phyloP scores from a whole-genome alignment of 1,139 yeast genomes.

The Nakaseomyces bracarensis region DNA sequence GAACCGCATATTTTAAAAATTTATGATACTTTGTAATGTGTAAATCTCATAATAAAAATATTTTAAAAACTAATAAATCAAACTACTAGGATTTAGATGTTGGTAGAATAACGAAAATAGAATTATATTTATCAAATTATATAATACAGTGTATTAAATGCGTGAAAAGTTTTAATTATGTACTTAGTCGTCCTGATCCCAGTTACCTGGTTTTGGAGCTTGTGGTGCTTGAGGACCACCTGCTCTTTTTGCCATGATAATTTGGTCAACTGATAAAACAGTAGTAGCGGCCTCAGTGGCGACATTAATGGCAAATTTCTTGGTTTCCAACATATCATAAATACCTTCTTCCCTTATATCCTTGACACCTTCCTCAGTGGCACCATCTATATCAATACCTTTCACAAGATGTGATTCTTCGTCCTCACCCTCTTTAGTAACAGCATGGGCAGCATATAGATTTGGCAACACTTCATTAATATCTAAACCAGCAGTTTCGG shows the following conservation, averaged over 20 bases:
- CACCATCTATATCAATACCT: constrained; percentile 72
- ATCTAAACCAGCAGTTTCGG: constrained; percentile 92
- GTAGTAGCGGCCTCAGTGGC: constrained; percentile 96
- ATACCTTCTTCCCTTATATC: constrained; percentile 66
- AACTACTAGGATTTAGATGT: background rate
- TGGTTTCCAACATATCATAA: constrained; percentile 71
- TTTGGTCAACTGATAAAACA: constrained; percentile 62
- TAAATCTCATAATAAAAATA: too few relatives aligned
- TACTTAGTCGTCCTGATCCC: constrained; percentile 85
- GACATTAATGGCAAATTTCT: constrained; percentile 78
- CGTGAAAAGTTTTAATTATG: background rate
- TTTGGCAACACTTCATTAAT: constrained; percentile 80
- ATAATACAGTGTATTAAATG: constrained; percentile 3
- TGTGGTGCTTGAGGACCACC: constrained; percentile 86
- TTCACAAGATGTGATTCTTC: constrained; percentile 35
- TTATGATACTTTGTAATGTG: too few relatives aligned
- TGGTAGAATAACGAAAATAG: background rate
- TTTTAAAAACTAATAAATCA: too few relatives aligned
- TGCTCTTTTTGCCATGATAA: constrained; percentile 78
- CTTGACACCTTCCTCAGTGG: constrained; percentile 54
- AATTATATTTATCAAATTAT: background rate
- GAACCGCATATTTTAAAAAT: too few relatives aligned
- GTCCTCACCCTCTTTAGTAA: constrained; percentile 19
- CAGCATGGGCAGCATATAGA: constrained; percentile 76
- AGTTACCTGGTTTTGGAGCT: constrained; percentile 84